phyloP scores from a whole-genome alignment of 148 eudicot species.

The Bassia scoparia region DNA sequence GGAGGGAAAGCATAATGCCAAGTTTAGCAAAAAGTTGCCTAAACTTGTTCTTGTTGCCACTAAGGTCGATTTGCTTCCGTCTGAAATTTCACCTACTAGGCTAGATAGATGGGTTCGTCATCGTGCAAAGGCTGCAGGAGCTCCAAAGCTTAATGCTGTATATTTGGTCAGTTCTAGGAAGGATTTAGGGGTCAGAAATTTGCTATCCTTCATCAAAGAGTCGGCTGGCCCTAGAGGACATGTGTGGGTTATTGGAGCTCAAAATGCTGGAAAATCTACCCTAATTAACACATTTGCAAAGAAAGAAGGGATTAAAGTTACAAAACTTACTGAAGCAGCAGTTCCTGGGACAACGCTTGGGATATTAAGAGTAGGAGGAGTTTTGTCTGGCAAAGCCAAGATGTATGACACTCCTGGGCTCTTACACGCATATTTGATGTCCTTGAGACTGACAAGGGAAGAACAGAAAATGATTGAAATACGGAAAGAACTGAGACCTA shows the following conservation, averaged over 20 bases:
- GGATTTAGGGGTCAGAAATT: slow-evolving; percentile 88
- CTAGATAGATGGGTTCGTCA: slow-evolving; percentile 92
- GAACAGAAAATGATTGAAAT: slow-evolving; percentile 96
- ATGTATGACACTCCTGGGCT: slow-evolving; percentile 97
- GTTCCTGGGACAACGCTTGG: slow-evolving; percentile 98
- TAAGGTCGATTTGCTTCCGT: slow-evolving; percentile 88
- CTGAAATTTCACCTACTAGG: slow-evolving; percentile 86
- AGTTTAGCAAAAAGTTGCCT: slow-evolving; percentile 65
- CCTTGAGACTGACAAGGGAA: slow-evolving; percentile 74
- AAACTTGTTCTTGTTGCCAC: slow-evolving; percentile 89
- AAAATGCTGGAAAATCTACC: slow-evolving; percentile 94
- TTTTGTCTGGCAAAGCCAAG: slow-evolving; percentile 85
- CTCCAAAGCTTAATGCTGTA: slow-evolving; percentile 83
- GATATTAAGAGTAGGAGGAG: slow-evolving; percentile 83
- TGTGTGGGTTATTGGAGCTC: slow-evolving; percentile 98
- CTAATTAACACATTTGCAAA: slow-evolving; percentile 79
- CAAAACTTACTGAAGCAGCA: slow-evolving; percentile 89
- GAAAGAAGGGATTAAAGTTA: slow-evolving; percentile 76
- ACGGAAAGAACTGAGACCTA: too few species aligned
- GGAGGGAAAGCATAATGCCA: slow-evolving; percentile 49
- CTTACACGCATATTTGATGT: slow-evolving; percentile 79
- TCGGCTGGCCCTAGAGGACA: slow-evolving; percentile 93
- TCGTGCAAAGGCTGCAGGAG: slow-evolving; percentile 81
- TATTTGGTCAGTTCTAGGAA: slow-evolving; percentile 79
- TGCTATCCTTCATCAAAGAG: slow-evolving; percentile 63